phyloP scores from a whole-genome alignment of 2,329 filamentous ascomycete species.

The Exophiala calicioides region DNA sequence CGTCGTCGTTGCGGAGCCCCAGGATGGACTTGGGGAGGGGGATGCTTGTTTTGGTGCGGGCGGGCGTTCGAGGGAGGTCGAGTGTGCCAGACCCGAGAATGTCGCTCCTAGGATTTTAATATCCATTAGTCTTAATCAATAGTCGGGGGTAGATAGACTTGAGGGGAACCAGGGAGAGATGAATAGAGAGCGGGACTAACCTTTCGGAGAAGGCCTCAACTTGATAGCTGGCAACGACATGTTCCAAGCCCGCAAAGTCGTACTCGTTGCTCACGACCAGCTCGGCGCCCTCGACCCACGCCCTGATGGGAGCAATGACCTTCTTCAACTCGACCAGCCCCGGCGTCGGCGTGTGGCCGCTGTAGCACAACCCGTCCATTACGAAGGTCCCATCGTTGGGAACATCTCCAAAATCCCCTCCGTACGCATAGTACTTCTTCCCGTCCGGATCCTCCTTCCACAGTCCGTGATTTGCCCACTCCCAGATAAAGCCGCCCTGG shows the following conservation, averaged over 20 bases:
- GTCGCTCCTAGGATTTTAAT: no score
- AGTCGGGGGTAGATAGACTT: no score
- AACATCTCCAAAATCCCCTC: slow-evolving; percentile 62
- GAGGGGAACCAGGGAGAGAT: no score
- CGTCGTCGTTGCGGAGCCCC: background rate
- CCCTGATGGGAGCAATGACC: slow-evolving; percentile 56
- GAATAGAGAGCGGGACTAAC: slow-evolving; percentile 37
- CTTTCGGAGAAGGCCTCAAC: slow-evolving; percentile 46
- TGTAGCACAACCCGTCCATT: slow-evolving; percentile 61
- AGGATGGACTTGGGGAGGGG: slow-evolving; percentile 18
- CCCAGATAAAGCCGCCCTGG: slow-evolving; percentile 69
- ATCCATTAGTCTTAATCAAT: no score
- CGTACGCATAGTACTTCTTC: slow-evolving; percentile 58
- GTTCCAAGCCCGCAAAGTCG: slow-evolving; percentile 23
- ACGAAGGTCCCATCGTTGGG: slow-evolving; percentile 64
- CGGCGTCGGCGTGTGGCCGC: slow-evolving; percentile 57
- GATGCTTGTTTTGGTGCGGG: slow-evolving; percentile 34
- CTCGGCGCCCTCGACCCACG: slow-evolving; percentile 52
- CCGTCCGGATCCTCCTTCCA: slow-evolving; percentile 36
- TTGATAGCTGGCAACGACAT: slow-evolving; percentile 38
- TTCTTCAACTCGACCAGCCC: slow-evolving; percentile 61
- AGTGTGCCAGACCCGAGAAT: slow-evolving; percentile 18
- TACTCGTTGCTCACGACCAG: slow-evolving; percentile 34
- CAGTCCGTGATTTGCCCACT: slow-evolving; percentile 65
- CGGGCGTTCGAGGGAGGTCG: background rate